phyloP scores from a whole-genome alignment of 2,329 filamentous ascomycete genomes.

The Pyrenochaeta sp. region DNA sequence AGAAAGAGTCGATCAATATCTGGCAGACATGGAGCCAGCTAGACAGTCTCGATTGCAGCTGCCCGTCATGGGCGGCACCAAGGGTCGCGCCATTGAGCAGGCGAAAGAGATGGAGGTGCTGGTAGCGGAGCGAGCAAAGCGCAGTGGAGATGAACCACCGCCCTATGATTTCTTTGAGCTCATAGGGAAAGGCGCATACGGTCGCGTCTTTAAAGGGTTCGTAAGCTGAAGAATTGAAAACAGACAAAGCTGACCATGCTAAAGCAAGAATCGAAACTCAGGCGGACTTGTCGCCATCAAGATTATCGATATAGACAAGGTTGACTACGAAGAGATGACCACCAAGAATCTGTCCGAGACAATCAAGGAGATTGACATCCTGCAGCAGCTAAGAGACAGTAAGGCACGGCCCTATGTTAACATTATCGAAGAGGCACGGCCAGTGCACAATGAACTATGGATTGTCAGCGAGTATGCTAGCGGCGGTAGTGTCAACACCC shows the following conservation, averaged over 20 bases:
- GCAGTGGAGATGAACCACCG: slow-evolving; percentile 67
- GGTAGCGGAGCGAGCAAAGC: slow-evolving; percentile 69
- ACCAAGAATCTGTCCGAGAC: slow-evolving; percentile 59
- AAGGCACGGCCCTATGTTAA: slow-evolving; percentile 86
- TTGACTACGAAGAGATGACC: slow-evolving; percentile 62
- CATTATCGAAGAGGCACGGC: slow-evolving; percentile 79
- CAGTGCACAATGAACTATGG: slow-evolving; percentile 83
- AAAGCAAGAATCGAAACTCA: slow-evolving; percentile 50
- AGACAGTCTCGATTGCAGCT: slow-evolving; percentile 38
- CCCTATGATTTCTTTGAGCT: slow-evolving; percentile 75
- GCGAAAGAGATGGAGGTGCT: slow-evolving; percentile 73
- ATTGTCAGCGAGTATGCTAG: slow-evolving; percentile 88
- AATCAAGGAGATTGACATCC: slow-evolving; percentile 69
- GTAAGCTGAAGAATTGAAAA: slow-evolving; percentile 20
- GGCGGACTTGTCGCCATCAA: slow-evolving; percentile 74
- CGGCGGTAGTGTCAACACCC: slow-evolving; percentile 77
- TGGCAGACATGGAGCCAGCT: slow-evolving; percentile 41
- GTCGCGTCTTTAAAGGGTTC: slow-evolving; percentile 74
- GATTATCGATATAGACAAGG: slow-evolving; percentile 84
- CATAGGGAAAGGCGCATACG: slow-evolving; percentile 78
- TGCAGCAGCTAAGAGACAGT: slow-evolving; percentile 76
- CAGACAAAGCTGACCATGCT: slow-evolving; percentile 22
- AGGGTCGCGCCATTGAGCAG: slow-evolving; percentile 71
- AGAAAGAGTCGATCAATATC: slow-evolving; percentile 5
- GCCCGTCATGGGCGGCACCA: slow-evolving; percentile 52